Base-by-base conservation (phyloP, 2,329 filamentous ascomycete genomes). In the Ophiostoma ulmi region DNA sequence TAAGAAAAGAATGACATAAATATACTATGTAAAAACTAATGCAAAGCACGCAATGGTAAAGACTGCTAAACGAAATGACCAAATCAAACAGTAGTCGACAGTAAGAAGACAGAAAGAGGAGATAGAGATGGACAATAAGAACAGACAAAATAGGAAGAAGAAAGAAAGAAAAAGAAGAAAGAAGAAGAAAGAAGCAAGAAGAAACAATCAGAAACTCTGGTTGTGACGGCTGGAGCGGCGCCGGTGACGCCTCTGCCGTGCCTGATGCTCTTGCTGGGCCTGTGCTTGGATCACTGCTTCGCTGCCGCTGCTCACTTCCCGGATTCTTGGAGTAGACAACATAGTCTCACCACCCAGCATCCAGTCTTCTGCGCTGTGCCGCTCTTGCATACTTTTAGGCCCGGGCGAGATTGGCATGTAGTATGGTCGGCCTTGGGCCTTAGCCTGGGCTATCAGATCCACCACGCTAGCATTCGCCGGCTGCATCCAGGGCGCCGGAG, bases 221-320 rank as follows among this genome's bases (percentile, higher is more conserved):
- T 26, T 55, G 7, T 26, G 52, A 26, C 52, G 52, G n/a, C n/a
- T 13, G 52, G 10, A 26, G 5, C 22, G 52, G n/a, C 11, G 52
- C n/a, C 52, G 22, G 52, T 58, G n/a, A 10, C 52, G 52, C 11
- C 22, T 58, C n/a, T 58, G 22, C 52, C 52, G 52, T 13, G 8
- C 22, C n/a, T 11, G 10, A 2, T 11, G 64, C 64, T 38, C 64
- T 38, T 4, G 64, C 38, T 41, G 38, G 3, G 10, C 17, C n/a
- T 38, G 64, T 44, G 64, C n/a, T 11, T 44, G 38, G 36, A 38
- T 20, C 5, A 8, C 64, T 26, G 36, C 36, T 5, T 66, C 64
- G 17, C 36, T 41, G 64, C 38, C 22, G 64, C 38, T 44, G 64
- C 64, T 66, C 2, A 66, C 38, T 44, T 66, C 64, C 38, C 64